A percentile compares a stretch with the other conserved stretches of the same genome.
phyloP scores from a whole-genome alignment of 2,329 filamentous ascomycete genomes.

The Dothiorella sarmentorum region DNA sequence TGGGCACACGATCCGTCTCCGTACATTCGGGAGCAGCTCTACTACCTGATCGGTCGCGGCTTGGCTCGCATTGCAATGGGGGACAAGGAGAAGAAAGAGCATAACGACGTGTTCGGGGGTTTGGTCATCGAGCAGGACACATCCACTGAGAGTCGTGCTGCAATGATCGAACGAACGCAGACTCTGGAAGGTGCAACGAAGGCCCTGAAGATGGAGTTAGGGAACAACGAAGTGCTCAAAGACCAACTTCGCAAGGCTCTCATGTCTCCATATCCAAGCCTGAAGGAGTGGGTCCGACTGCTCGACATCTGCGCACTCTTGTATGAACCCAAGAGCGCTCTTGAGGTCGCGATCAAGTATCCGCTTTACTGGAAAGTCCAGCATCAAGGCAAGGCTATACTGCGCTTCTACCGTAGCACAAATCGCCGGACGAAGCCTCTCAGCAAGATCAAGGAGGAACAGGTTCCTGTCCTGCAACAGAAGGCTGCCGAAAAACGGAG shows the following conservation, averaged over 20 bases:
- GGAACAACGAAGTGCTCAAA: constrained; percentile 48
- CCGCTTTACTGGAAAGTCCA: constrained; percentile 57
- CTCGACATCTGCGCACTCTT: constrained; percentile 56
- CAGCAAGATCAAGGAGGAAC: constrained; percentile 8
- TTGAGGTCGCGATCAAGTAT: constrained; percentile 50
- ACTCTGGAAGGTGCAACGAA: constrained; percentile 57
- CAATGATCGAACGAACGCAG: constrained; percentile 53
- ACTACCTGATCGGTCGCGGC: constrained; percentile 52
- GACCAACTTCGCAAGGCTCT: constrained; percentile 56
- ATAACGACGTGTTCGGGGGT: constrained; percentile 37
- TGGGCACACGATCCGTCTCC: constrained; percentile 57
- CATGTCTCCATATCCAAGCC: constrained; percentile 46
- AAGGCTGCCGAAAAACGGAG: constrained; percentile 14
- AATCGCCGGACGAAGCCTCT: constrained; percentile 18
- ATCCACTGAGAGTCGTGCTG: constrained; percentile 48
- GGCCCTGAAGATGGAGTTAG: constrained; percentile 54
- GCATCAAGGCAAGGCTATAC: constrained; percentile 48
- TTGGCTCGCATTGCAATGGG: constrained; percentile 59
- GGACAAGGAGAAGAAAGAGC: constrained; percentile 36
- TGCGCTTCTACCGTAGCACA: constrained; percentile 31
- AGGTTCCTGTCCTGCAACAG: constrained; percentile 3
- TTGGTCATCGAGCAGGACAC: constrained; percentile 59
- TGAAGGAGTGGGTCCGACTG: constrained; percentile 55
- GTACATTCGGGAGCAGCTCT: constrained; percentile 53
- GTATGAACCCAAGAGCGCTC: constrained; percentile 51